A percentile compares a stretch with the other conserved stretches of the same genome.
Conservation (phyloP, 805 yeast genomes). For the Starmerella apicola region DNA sequence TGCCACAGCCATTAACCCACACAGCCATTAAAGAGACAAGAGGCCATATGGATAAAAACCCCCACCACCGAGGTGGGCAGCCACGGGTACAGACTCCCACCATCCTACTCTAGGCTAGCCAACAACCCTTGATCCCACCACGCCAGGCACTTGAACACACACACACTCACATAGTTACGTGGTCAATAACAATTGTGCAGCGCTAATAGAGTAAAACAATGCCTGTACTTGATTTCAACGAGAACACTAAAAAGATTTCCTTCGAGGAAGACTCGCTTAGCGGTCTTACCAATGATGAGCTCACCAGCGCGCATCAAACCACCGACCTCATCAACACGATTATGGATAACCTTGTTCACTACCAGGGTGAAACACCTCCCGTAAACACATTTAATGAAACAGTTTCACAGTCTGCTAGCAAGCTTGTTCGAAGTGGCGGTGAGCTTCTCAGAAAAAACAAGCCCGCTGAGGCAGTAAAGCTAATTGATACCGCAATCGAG, state of each 20-base stretch:
- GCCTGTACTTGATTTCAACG: conserved; percentile 13
- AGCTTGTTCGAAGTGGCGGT: conserved; percentile 27
- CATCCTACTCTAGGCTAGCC: too few species aligned
- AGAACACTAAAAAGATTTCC: conserved; percentile 13
- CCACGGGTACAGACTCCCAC: too few species aligned
- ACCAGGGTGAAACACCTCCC: conserved; percentile 29
- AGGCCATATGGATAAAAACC: too few species aligned
- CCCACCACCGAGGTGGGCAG: too few species aligned
- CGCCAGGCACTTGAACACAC: too few species aligned
- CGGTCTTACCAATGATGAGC: conserved; percentile 4
- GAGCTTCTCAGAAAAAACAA: conserved; percentile 22
- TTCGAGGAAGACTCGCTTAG: conserved; percentile 4
- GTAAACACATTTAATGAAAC: conserved; percentile 22
- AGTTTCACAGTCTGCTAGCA: conserved; percentile 25
- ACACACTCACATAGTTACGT: too few species aligned
- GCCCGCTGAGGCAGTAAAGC: conserved; percentile 28
- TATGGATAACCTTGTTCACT: conserved; percentile 23
- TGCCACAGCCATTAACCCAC: too few species aligned
- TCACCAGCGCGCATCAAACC: conserved; percentile 15
- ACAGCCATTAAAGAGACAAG: too few species aligned
- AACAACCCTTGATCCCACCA: too few species aligned
- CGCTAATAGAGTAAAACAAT: too few species aligned
- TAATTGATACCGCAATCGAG: conserved; percentile 30
- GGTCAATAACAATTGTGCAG: too few species aligned
- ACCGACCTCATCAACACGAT: conserved; percentile 23